Evolutionary conservation across 176 grass and related monocot genomes (phyloP), one percentile per base, ranked within the genome.

Genomic region (Phoenix roebelenii): DNA sequence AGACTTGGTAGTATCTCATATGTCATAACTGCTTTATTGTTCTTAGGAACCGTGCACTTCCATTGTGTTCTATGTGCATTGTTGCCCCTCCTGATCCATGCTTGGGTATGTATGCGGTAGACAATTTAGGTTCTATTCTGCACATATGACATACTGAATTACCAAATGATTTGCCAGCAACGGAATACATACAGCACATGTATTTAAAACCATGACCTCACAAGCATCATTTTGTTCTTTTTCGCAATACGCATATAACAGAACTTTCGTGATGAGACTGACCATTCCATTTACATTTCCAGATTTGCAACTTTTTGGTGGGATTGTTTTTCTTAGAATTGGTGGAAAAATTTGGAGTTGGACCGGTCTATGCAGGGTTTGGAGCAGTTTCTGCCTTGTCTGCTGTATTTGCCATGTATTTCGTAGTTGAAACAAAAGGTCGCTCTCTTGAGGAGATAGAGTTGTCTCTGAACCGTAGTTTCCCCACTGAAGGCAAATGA

Each of bases 361-460:
- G 73, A 67, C 35, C 87, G 50, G 93, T 98, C 16, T 97, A 98
- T 83, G 74, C 78, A 71, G 64, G 65, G 49, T 98, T 98, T 25
- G 84, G 81, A 51, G 93, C 66, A 15, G 69, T 98, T 18, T 98
- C 93, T 68, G 79, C 85, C 56, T 54, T 92, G 52, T 80, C 84
- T 7, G 87, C 87, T 20, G 22, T 74, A 72, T 98, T 92, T 12
- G 84, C 87, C 16, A 78, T 79, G 50, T 85, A 85, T 67, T 98
- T 92, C 66, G 83, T 98, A 62, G 78, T 92, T 18, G 93, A 98
- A 78, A 98, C 93, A n/a, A 82, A 85, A 83, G 93, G 93, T 15
- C 81, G 81, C 74, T 98, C 87, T 0, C 87, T 92, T 39, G 93
- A 98, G 76, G 84, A 98, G 80, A 98, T 98, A 53, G 93, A 98